These are phyloP conservation scores for Dioszegia hungarica DNA, from an alignment of 768 basidiomycete species.

Conservation along the genomic window DNA sequence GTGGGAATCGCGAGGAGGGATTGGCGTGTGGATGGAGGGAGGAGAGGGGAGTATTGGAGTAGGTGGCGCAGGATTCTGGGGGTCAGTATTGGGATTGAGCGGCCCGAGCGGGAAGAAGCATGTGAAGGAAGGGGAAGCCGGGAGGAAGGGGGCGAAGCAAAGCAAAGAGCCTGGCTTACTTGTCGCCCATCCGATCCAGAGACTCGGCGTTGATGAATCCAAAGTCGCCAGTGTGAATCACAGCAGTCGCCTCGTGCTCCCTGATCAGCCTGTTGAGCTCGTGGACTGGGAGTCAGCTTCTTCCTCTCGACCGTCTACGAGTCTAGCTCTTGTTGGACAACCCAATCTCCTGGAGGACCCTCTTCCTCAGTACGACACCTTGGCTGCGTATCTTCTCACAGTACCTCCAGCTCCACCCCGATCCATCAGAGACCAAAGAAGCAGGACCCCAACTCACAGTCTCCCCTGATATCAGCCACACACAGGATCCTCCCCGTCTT, in stretches of 20 bases:
- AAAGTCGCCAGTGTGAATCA: conserved; percentile 98
- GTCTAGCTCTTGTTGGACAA: no score
- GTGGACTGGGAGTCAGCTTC: conserved; percentile 56
- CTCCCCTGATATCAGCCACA: conserved; percentile 67
- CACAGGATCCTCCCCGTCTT: conserved; percentile 67
- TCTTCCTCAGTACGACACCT: background rate
- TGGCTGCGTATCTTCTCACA: background rate
- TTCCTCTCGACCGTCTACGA: background rate
- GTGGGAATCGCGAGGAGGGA: conserved; percentile 59
- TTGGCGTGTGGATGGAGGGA: conserved; percentile 72
- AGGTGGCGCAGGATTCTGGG: conserved; percentile 80
- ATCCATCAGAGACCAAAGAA: no score
- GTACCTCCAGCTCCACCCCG: background rate
- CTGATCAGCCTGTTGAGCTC: conserved; percentile 84
- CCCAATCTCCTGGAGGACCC: no score
- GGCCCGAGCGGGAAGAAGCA: background rate
- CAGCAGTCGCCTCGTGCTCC: conserved; percentile 81
- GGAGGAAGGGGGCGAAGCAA: no score
- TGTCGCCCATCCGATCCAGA: conserved; percentile 85
- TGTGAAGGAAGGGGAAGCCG: background rate
- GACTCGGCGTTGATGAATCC: conserved; percentile 86
- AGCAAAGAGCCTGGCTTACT: no score
- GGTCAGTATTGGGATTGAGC: conserved; percentile 10
- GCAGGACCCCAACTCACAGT: conserved; percentile 27
- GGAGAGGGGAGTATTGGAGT: conserved; percentile 91